Conservation (phyloP, 1,284 basidiomycete species). For the Cryptococcus hybrid region DNA sequence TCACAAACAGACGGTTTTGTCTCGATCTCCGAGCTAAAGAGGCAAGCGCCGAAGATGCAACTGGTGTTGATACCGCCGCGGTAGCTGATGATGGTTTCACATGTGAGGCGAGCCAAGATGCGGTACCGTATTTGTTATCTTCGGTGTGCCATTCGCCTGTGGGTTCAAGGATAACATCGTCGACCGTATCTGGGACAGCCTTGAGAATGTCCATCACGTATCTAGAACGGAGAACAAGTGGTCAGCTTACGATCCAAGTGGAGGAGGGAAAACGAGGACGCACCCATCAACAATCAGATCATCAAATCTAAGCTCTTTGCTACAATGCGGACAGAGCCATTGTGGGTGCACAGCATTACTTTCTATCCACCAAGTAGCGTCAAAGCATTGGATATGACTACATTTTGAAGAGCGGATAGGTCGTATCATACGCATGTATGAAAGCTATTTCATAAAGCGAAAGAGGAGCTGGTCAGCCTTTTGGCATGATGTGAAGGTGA, state of each 20-base stretch:
- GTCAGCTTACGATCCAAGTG: conserved; percentile 2
- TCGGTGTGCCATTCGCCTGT: conserved; percentile 94
- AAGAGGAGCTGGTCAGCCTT: not conserved
- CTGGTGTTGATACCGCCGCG: not conserved
- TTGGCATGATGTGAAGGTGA: not conserved
- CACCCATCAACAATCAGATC: conserved; percentile 91
- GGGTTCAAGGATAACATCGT: conserved; percentile 90
- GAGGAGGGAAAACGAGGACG: conserved; percentile 28
- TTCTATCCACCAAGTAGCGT: conserved; percentile 89
- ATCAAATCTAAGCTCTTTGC: conserved; percentile 69
- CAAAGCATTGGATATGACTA: conserved; percentile 93
- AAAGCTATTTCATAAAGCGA: conserved; percentile 58
- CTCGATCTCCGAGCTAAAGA: not conserved
- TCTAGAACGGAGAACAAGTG: conserved; percentile 1
- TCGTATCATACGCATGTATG: conserved; percentile 78
- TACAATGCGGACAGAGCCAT: conserved; percentile 95
- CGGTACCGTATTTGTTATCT: conserved; percentile 78
- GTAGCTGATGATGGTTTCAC: conserved; percentile 22
- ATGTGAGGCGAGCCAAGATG: conserved; percentile 64
- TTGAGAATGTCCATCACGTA: conserved; percentile 33
- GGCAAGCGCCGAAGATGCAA: not conserved
- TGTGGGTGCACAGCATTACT: conserved; percentile 97
- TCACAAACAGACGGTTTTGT: not conserved
- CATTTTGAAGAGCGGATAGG: conserved; percentile 84
- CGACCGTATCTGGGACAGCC: conserved; percentile 64